Conservation (phyloP, 1,139 yeast species). For the Hyphopichia khmerensis region DNA sequence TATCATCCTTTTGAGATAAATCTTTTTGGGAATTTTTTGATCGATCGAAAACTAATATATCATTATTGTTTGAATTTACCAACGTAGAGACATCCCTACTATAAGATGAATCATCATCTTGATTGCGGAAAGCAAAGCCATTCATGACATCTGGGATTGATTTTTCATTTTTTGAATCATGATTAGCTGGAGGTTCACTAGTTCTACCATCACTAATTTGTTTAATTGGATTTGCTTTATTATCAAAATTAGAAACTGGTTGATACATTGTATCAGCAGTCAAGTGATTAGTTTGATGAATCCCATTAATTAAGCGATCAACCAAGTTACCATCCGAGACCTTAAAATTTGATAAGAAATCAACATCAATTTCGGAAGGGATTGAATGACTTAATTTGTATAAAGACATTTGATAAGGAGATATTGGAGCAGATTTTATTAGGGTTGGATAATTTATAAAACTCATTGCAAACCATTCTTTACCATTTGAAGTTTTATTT, state of each 20-base stretch:
- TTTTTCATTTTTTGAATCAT: not conserved
- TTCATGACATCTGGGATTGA: conserved; percentile 31
- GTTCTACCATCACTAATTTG: conserved; percentile 28
- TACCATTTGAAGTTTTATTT: conserved; percentile 58
- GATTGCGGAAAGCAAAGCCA: conserved; percentile 35
- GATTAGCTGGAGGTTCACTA: not conserved
- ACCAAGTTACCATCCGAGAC: conserved; percentile 14
- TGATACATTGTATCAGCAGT: conserved; percentile 34
- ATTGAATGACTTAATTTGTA: conserved; percentile 16
- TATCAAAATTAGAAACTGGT: conserved; percentile 33
- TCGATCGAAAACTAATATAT: conserved; percentile 13
- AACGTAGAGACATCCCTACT: conserved; percentile 3
- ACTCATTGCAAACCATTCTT: conserved; percentile 87
- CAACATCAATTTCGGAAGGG: conserved; percentile 2
- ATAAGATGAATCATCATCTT: conserved; percentile 6
- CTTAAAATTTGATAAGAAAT: conserved; percentile 7
- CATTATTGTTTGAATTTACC: conserved; percentile 8
- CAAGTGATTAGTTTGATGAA: conserved; percentile 44
- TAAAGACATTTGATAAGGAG: conserved; percentile 51
- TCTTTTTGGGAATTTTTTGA: conserved; percentile 4
- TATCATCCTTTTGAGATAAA: not conserved
- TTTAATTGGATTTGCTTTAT: conserved; percentile 13
- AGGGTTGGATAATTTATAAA: conserved; percentile 74
- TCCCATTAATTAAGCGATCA: conserved; percentile 48
- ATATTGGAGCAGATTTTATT: conserved; percentile 74